A percentile compares a stretch with the other conserved stretches of the same genome.
Conservation (phyloP, 495 filamentous ascomycete species). For the Barbatosphaeria neglecta region DNA sequence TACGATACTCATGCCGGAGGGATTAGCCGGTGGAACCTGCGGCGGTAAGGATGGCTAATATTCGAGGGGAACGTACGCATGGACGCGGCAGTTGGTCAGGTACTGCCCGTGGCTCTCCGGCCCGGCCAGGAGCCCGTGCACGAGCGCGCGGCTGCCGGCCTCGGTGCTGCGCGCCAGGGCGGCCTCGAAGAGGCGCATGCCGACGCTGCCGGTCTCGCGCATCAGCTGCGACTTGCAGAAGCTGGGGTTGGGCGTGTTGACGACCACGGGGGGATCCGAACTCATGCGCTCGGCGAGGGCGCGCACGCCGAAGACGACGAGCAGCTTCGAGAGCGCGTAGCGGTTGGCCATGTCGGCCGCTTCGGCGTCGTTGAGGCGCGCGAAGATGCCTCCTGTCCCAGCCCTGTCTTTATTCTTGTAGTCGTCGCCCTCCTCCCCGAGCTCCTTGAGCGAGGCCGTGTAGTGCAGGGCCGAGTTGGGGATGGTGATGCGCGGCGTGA, state of each 20-base stretch:
- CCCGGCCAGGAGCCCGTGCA: conserved; percentile 18
- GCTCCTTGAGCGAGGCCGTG: conserved; percentile 4
- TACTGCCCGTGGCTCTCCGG: conserved; percentile 23
- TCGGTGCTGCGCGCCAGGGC: conserved; percentile 25
- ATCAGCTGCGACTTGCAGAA: conserved; percentile 15
- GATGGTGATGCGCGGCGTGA: background rate
- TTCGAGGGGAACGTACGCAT: conserved; percentile 12
- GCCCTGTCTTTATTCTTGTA: too few relatives aligned
- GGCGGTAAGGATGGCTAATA: background rate
- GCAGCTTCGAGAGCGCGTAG: conserved; percentile 36
- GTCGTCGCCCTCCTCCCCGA: background rate
- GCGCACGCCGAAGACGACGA: conserved; percentile 34
- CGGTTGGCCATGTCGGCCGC: conserved; percentile 3
- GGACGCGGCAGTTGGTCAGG: conserved; percentile 18
- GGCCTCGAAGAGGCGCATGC: conserved; percentile 6
- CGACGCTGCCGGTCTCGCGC: conserved; percentile 1
- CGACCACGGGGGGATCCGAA: conserved; percentile 22
- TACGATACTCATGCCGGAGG: conserved; percentile 1
- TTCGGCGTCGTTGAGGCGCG: conserved; percentile 4
- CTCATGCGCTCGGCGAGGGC: conserved; percentile 21
- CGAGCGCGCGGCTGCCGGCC: conserved; percentile 22
- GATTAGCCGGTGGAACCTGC: background rate
- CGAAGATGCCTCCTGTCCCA: conserved; percentile 1
- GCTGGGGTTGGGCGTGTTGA: conserved; percentile 40
- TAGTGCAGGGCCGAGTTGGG: conserved; percentile 7